Evolutionary conservation across 2,329 filamentous ascomycete species (phyloP).

Genomic region (Blastomyces parvus): DNA sequence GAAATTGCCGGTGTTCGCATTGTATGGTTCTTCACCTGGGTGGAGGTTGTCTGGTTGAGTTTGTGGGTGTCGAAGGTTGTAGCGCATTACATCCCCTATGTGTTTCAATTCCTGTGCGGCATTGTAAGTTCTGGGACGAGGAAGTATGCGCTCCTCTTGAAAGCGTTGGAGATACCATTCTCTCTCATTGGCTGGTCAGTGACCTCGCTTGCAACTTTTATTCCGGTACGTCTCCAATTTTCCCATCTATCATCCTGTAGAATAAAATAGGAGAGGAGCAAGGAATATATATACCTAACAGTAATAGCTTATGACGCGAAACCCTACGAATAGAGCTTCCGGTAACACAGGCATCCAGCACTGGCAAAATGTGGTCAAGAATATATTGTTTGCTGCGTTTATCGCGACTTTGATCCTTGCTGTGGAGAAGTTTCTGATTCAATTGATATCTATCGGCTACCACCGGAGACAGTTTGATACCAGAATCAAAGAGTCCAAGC

Average conservation of each 20-base stretch:
- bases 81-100: constrained; percentile 47
- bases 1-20: constrained; percentile 48
- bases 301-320: constrained; percentile 34
- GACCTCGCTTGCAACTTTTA: constrained; percentile 51
- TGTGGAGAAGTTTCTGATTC: constrained; percentile 51
- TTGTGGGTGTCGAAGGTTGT: constrained; percentile 55
- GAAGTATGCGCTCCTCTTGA: constrained; percentile 53
- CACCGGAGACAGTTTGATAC: constrained; percentile 57
- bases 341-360: constrained; percentile 27
- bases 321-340: constrained; percentile 27
- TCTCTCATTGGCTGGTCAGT: constrained; percentile 53
- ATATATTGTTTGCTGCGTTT: constrained; percentile 50
- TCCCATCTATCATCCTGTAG: neutral
- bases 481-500: constrained; percentile 82
- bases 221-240: constrained; percentile 34
- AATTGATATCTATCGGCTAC: constrained; percentile 59
- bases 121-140: constrained; percentile 56
- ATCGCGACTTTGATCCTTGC: constrained; percentile 50
- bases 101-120: constrained; percentile 53
- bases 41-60: constrained; percentile 55
- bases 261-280: neutral
- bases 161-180: constrained; percentile 50
- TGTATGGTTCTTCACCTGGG: constrained; percentile 55
- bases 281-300: neutral
- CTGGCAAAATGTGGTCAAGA: constrained; percentile 49